phyloP scores from a whole-genome alignment of 768 basidiomycete genomes.

The Coprinellus micaceus region DNA sequence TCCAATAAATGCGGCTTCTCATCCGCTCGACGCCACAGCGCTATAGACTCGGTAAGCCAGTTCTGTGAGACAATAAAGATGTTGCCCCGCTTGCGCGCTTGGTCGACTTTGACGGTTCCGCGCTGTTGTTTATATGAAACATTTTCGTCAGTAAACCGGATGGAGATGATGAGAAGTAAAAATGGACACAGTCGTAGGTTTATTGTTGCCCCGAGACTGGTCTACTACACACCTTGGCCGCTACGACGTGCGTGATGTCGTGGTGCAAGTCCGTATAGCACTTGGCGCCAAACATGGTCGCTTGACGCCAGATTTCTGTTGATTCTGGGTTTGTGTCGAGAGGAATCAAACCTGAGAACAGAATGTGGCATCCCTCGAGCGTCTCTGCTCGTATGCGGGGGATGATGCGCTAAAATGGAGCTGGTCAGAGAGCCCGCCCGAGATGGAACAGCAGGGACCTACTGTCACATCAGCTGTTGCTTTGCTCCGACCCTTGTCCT shows the following conservation, averaged over 20 bases:
- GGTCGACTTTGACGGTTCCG: constrained; percentile 89
- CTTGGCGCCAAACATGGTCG: constrained; percentile 83
- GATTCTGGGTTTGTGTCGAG: constrained; percentile 77
- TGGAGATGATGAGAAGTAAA: not conserved
- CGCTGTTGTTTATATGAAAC: constrained; percentile 41
- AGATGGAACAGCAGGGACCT: constrained; percentile 21
- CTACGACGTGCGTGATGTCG: constrained; percentile 85
- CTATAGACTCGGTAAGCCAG: constrained; percentile 89
- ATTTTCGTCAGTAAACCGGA: constrained; percentile 6
- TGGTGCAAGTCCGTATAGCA: constrained; percentile 66
- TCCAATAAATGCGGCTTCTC: constrained; percentile 77
- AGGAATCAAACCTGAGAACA: constrained; percentile 95
- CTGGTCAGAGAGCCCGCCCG: not conserved
- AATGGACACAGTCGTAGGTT: not conserved
- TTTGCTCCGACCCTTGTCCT: constrained; percentile 22
- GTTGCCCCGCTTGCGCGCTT: constrained; percentile 69
- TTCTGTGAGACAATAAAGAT: constrained; percentile 82
- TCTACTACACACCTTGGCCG: constrained; percentile 62
- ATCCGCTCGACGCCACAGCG: constrained; percentile 81
- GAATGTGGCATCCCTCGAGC: constrained; percentile 73
- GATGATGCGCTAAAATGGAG: constrained; percentile 68
- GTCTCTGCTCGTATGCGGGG: constrained; percentile 73
- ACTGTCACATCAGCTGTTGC: constrained; percentile 74
- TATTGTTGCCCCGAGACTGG: not conserved
- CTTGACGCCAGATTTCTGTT: constrained; percentile 82